These are phyloP conservation scores for Malassezia pachydermatis DNA, from an alignment of 1,284 basidiomycete genomes.

Conservation along the genomic window DNA sequence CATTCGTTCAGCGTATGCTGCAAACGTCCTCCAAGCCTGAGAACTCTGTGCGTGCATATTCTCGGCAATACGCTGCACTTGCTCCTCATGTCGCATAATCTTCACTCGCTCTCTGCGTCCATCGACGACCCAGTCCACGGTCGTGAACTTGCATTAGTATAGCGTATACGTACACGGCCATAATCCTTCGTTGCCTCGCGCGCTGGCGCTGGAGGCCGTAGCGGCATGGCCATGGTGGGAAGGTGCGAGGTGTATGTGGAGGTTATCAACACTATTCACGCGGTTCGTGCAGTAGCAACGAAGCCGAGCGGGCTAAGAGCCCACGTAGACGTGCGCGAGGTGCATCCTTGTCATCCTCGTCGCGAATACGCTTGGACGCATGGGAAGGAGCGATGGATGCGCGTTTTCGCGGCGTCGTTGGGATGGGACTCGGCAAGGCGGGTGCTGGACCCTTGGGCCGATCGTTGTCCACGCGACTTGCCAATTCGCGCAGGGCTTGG, in stretches of 20 bases:
- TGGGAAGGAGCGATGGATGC: neutral
- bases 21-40: conserved; percentile 19
- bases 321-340: neutral
- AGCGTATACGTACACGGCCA: conserved; percentile 1
- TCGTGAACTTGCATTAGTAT: conserved; percentile 23
- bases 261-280: neutral
- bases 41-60: conserved; percentile 18
- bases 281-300: neutral
- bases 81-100: conserved; percentile 26
- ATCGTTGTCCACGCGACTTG: neutral
- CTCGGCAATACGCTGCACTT: conserved; percentile 27
- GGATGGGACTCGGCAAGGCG: neutral
- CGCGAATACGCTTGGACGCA: conserved; percentile 2
- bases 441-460: neutral
- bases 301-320: conserved; percentile 1
- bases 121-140: conserved; percentile 47
- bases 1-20: conserved; percentile 20
- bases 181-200: conserved; percentile 8
- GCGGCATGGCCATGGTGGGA: neutral
- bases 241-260: conserved; percentile 2
- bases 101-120: conserved; percentile 41
- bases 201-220: neutral
- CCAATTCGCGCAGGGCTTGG: conserved; percentile 6
- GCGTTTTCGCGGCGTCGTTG: neutral
- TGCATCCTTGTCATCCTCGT: neutral